These are phyloP conservation scores for Ganoderma boninense DNA, from an alignment of 1,284 basidiomycete species.

Conservation along the genomic window DNA sequence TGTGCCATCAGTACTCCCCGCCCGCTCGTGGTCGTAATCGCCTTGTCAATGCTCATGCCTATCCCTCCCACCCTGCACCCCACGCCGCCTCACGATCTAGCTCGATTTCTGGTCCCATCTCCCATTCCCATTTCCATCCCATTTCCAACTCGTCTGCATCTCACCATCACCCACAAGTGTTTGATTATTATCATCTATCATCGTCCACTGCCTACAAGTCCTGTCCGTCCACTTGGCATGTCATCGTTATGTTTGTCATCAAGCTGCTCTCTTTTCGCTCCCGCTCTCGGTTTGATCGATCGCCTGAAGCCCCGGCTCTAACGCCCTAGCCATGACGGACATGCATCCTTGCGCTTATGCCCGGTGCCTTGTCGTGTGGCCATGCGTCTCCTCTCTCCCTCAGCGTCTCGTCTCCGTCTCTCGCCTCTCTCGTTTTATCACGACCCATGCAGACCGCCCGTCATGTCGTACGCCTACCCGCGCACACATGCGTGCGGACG, in stretches of 20 bases:
- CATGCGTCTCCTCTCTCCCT: constrained; percentile 18
- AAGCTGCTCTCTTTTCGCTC: constrained; percentile 34
- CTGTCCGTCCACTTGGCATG: constrained; percentile 37
- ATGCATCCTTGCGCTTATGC: constrained; percentile 28
- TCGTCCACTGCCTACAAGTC: constrained; percentile 36
- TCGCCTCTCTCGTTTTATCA: constrained; percentile 26
- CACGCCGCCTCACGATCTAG: constrained; percentile 35
- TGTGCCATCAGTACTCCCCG: constrained; percentile 21
- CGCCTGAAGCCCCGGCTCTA: constrained; percentile 15
- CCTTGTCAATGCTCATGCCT: constrained; percentile 31
- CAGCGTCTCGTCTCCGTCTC: constrained; percentile 18
- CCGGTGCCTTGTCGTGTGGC: constrained; percentile 29
- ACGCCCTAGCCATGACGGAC: constrained; percentile 30
- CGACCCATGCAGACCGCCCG: constrained; percentile 16
- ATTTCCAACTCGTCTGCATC: constrained; percentile 31
- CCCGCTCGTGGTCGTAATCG: constrained; percentile 27
- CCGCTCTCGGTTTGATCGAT: constrained; percentile 34
- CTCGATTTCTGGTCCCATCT: constrained; percentile 32
- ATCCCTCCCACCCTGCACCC: constrained; percentile 12
- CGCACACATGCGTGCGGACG: constrained; percentile 9
- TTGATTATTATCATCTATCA: constrained; percentile 39
- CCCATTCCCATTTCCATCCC: constrained; percentile 27
- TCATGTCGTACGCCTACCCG: constrained; percentile 18
- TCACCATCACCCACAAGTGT: constrained; percentile 37
- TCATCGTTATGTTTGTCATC: constrained; percentile 41